Evolutionary conservation across 345 rosid species (phyloP).

Genomic region (Syzygium jambos): DNA sequence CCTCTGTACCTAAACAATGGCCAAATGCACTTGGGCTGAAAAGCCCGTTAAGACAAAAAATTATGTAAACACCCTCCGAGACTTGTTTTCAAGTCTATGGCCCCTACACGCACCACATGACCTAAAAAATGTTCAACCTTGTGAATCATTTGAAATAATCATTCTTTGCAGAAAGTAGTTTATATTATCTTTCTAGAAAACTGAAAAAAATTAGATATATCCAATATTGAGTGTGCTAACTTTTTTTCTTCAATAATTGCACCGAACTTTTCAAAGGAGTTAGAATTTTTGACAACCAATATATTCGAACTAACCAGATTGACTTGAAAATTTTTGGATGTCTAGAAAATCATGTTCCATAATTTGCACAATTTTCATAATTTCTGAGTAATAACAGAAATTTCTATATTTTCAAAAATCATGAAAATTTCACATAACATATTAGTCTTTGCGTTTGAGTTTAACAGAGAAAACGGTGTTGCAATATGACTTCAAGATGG

Average conservation of each 20-base stretch:
- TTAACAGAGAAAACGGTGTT: no score
- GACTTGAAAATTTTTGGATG: not conserved
- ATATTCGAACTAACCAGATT: not conserved
- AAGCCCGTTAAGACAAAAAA: not conserved
- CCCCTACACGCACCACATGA: not conserved
- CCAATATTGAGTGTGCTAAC: not conserved
- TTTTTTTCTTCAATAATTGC: not conserved
- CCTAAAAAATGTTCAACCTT: accelerated
- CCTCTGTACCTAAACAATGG: not conserved
- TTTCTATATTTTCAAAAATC: no score
- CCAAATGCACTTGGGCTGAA: not conserved
- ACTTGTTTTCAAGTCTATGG: not conserved
- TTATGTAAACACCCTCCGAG: accelerated
- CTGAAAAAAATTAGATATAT: not conserved
- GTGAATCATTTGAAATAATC: accelerated
- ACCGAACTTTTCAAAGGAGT: not conserved
- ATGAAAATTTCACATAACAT: no score
- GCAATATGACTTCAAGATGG: no score
- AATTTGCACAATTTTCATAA: not conserved
- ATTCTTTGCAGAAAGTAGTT: no score
- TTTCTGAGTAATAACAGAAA: not conserved
- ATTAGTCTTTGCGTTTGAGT: no score
- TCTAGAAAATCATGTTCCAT: not conserved
- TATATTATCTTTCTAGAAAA: no score
- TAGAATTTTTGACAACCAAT: accelerated